Conservation (phyloP, 768 basidiomycete species). For the Hericium coralloides region DNA sequence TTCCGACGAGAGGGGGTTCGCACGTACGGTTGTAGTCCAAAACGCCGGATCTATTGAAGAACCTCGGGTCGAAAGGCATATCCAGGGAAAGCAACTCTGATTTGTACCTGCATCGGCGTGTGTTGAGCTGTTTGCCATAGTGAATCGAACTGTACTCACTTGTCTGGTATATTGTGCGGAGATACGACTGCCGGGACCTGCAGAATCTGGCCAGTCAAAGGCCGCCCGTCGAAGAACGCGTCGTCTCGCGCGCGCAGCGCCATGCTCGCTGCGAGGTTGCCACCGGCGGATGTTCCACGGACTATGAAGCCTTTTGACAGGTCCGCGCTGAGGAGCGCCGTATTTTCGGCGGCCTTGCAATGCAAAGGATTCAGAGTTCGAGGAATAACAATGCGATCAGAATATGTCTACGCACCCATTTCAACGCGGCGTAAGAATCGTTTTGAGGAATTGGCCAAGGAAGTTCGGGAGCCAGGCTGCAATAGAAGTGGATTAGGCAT, state of each 20-base stretch:
- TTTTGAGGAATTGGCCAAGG: background rate
- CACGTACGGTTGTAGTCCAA: too few relatives aligned
- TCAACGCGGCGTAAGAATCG: background rate
- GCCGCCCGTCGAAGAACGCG: background rate
- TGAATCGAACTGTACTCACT: background rate
- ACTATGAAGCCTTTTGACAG: background rate
- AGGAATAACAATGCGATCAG: too few relatives aligned
- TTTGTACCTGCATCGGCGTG: background rate
- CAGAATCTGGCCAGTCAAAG: background rate
- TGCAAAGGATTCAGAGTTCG: background rate
- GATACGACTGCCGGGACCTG: background rate
- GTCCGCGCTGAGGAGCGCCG: background rate
- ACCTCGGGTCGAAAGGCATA: background rate
- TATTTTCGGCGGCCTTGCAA: background rate
- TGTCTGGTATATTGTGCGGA: background rate
- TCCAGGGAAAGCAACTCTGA: background rate
- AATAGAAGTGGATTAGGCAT: background rate
- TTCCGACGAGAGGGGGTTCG: too few relatives aligned
- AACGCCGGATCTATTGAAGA: too few relatives aligned
- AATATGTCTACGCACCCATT: slow-evolving; percentile 2
- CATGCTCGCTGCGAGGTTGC: background rate
- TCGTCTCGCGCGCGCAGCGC: background rate
- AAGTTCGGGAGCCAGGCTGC: background rate
- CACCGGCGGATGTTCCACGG: background rate
- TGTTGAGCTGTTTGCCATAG: too few relatives aligned